Evolutionary conservation across 2,329 filamentous ascomycete species (phyloP).

Genomic region (Penicillium digitatum): DNA sequence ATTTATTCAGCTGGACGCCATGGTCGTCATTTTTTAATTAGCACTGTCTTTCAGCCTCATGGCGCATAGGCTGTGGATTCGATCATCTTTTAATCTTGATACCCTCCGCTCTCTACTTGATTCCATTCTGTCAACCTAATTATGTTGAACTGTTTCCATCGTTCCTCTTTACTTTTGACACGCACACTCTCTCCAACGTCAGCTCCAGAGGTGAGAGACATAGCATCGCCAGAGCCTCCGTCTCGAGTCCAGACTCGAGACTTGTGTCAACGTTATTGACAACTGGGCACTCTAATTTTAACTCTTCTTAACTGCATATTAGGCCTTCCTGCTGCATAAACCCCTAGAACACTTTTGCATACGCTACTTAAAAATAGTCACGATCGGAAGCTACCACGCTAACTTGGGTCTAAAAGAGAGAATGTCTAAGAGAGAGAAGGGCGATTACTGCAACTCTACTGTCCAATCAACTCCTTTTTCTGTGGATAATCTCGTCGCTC

Average conservation of each 20-base stretch:
- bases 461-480: background rate
- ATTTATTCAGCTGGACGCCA: constrained; percentile 9
- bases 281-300: background rate
- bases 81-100: background rate
- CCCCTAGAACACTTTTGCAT: background rate
- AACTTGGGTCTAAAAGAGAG: background rate
- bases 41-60: constrained; percentile 10
- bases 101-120: background rate
- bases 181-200: background rate
- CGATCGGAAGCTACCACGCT: background rate
- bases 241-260: background rate
- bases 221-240: constrained; percentile 16
- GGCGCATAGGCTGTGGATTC: background rate
- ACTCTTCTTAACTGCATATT: background rate
- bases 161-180: background rate
- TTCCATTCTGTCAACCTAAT: background rate
- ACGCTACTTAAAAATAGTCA: background rate
- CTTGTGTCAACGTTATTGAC: background rate
- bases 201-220: background rate
- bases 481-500: background rate
- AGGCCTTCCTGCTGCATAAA: background rate
- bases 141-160: background rate
- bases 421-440: background rate
- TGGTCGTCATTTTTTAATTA: constrained; percentile 1
- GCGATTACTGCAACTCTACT: background rate